phyloP scores from a whole-genome alignment of 2,329 filamentous ascomycete genomes.

The Fusarium musae region DNA sequence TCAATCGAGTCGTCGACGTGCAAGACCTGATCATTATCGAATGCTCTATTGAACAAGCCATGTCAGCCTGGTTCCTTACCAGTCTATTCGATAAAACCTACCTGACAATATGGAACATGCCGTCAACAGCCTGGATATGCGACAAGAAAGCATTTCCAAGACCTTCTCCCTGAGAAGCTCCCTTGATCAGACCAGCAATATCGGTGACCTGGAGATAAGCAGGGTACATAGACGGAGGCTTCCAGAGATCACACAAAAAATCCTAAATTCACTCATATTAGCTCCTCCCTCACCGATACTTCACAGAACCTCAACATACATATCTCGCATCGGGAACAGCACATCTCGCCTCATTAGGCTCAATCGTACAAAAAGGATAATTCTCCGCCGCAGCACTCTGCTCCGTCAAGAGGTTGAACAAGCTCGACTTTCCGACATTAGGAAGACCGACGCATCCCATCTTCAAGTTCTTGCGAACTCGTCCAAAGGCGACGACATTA shows the following conservation, averaged over 20 bases:
- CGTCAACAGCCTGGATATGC: conserved; percentile 59
- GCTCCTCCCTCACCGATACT: not conserved
- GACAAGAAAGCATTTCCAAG: conserved; percentile 59
- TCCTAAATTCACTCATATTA: conserved; percentile 46
- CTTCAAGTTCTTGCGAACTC: conserved; percentile 58
- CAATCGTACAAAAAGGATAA: conserved; percentile 60
- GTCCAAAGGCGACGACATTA: conserved; percentile 59
- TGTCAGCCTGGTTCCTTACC: not conserved
- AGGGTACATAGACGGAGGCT: conserved; percentile 58
- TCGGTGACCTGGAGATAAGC: conserved; percentile 58
- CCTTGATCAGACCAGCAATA: conserved; percentile 58
- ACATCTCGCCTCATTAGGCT: conserved; percentile 59
- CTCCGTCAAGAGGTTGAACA: conserved; percentile 59
- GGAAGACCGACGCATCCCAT: conserved; percentile 60
- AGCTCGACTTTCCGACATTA: conserved; percentile 58
- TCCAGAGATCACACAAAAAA: conserved; percentile 58
- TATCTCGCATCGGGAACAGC: conserved; percentile 57
- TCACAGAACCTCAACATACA: conserved; percentile 45
- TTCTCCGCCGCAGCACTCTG: conserved; percentile 58
- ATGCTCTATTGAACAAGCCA: conserved; percentile 46
- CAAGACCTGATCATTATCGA: conserved; percentile 58
- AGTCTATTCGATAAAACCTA: conserved; percentile 6
- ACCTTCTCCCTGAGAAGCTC: conserved; percentile 56
- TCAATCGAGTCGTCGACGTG: conserved; percentile 60
- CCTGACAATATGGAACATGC: conserved; percentile 59